Evolutionary conservation across 2,329 filamentous ascomycete species (phyloP).

Genomic region (Pseudogymnoascus sp.): DNA sequence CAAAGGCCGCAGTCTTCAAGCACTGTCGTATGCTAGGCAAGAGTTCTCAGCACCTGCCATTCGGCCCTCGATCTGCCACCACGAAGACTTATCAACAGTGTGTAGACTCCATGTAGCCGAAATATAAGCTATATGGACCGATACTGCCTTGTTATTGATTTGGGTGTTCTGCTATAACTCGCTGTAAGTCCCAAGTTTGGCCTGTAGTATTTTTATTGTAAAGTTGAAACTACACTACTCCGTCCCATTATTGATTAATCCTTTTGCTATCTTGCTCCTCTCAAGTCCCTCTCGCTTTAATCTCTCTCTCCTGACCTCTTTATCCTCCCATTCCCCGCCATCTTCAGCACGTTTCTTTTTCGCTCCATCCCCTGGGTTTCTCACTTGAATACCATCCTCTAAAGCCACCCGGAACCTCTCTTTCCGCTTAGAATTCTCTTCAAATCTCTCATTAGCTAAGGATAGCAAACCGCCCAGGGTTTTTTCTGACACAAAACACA

Average conservation of each 20-base stretch:
- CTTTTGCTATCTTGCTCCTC: conserved; percentile 30
- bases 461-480: conserved; percentile 61
- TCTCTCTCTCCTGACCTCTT: conserved; percentile 42
- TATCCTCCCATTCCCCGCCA: conserved; percentile 48
- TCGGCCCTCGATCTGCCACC: not conserved
- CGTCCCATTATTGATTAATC: not conserved
- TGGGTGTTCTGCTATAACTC: not conserved
- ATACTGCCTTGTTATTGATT: not conserved
- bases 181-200: not conserved
- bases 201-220: not conserved
- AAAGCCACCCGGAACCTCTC: conserved; percentile 49
- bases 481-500: conserved; percentile 52
- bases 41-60: conserved; percentile 3
- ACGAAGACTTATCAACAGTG: not conserved
- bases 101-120: conserved; percentile 4
- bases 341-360: conserved; percentile 26
- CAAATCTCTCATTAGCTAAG: conserved; percentile 69
- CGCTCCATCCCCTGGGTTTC: conserved; percentile 16
- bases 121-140: conserved; percentile 4
- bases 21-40: conserved; percentile 5
- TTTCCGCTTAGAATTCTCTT: conserved; percentile 60
- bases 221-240: not conserved
- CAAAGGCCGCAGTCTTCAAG: not conserved
- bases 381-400: conserved; percentile 13
- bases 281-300: conserved; percentile 52